These are phyloP conservation scores for Zasmidium cellare DNA, from an alignment of 2,329 filamentous ascomycete genomes.

Conservation along the genomic window DNA sequence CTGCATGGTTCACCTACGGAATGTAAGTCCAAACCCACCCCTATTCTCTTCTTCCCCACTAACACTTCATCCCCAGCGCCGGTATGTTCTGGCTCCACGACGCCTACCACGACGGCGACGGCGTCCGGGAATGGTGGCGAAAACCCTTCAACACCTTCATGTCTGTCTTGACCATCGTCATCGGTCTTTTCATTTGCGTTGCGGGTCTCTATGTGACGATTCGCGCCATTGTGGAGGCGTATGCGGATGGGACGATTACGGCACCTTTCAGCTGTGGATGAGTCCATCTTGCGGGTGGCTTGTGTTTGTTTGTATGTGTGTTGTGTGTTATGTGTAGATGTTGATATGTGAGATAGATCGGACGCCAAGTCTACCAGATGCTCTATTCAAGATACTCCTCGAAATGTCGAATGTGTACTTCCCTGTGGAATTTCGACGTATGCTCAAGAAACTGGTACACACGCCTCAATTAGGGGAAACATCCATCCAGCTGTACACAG, in stretches of 20 bases:
- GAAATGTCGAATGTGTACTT: no score
- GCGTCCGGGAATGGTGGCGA: slow-evolving; percentile 24
- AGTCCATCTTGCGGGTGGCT: not conserved
- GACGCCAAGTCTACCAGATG: no score
- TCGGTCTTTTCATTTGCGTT: slow-evolving; percentile 49
- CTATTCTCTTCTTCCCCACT: not conserved
- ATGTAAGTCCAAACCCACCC: slow-evolving; percentile 11
- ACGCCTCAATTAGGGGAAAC: no score
- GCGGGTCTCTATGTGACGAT: slow-evolving; percentile 52
- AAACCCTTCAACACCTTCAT: slow-evolving; percentile 38
- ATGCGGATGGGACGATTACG: slow-evolving; percentile 18
- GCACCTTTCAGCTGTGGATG: slow-evolving; percentile 10
- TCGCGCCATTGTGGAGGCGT: slow-evolving; percentile 37
- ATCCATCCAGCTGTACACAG: no score
- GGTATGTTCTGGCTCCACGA: slow-evolving; percentile 57
- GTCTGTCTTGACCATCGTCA: slow-evolving; percentile 44
- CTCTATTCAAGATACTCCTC: no score
- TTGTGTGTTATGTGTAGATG: not conserved
- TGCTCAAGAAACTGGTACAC: no score
- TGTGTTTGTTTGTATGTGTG: not conserved
- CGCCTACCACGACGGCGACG: slow-evolving; percentile 45
- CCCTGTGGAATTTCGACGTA: no score
- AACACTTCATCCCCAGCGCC: slow-evolving; percentile 35
- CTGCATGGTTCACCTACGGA: slow-evolving; percentile 57
- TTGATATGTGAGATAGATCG: not conserved